Evolutionary conservation across 169 alveolate species (phyloP).

Genomic region (Theileria equi): DNA sequence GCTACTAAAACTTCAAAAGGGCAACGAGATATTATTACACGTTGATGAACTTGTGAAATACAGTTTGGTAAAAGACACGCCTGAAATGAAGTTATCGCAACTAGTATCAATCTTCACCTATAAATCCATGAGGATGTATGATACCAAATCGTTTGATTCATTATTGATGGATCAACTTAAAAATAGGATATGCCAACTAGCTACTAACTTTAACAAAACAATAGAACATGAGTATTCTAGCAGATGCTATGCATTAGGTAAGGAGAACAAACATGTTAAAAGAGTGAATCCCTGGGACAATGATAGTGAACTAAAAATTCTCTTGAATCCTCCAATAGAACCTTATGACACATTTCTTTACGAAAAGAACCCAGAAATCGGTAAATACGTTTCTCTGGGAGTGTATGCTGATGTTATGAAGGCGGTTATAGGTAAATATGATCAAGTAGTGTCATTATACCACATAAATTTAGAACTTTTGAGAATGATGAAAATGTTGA

Average conservation of each 20-base stretch:
- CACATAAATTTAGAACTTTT: conserved; percentile 24
- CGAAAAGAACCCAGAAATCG: neutral
- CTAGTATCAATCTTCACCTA: neutral
- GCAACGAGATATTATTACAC: no score
- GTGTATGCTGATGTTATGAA: neutral
- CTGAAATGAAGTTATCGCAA: conserved; percentile 2
- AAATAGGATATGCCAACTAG: neutral
- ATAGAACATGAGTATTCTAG: neutral
- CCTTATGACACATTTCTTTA: conserved; percentile 25
- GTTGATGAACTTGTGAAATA: no score
- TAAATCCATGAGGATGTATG: no score
- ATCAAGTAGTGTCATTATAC: neutral
- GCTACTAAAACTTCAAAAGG: no score
- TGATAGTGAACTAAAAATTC: conserved; percentile 8
- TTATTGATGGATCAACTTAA: neutral
- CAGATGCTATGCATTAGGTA: neutral
- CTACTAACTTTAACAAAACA: neutral
- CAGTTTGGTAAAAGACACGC: no score
- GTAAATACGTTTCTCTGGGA: neutral
- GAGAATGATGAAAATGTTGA: neutral
- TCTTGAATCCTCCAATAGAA: conserved; percentile 38
- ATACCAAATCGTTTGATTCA: no score
- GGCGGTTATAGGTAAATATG: neutral
- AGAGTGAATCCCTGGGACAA: conserved; percentile 31
- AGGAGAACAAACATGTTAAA: neutral